These are phyloP conservation scores for Komagataella populi DNA, from an alignment of 805 yeast genomes.

Conservation along the genomic window DNA sequence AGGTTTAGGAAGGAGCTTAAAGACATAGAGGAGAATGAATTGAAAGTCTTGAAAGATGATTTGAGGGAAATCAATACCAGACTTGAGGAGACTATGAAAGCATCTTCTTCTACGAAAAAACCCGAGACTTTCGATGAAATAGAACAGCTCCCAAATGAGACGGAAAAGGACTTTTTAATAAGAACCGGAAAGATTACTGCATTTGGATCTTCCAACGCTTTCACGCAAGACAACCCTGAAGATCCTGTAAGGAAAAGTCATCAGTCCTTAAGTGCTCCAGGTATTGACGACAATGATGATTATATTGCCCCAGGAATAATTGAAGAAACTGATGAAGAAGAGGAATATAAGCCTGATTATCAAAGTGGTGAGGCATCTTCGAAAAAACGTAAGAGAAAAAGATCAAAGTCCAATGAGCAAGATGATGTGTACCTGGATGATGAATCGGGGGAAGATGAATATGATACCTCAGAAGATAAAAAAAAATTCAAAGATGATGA, in stretches of 20 bases:
- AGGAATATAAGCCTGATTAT: constrained; percentile 4
- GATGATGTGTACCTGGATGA: constrained; percentile 1
- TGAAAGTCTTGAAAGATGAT: constrained; percentile 44
- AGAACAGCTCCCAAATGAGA: constrained; percentile 53
- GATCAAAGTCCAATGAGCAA: neutral
- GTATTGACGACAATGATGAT: constrained; percentile 19
- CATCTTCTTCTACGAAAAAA: constrained; percentile 1
- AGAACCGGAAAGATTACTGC: constrained; percentile 93
- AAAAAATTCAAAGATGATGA: constrained; percentile 9
- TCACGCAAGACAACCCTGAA: constrained; percentile 27
- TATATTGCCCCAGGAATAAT: constrained; percentile 8
- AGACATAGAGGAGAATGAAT: constrained; percentile 32
- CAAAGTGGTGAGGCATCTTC: neutral
- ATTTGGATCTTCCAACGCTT: constrained; percentile 59
- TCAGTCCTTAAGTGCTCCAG: constrained; percentile 35
- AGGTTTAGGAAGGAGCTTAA: constrained; percentile 39
- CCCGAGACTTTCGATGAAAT: constrained; percentile 7
- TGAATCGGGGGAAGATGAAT: constrained; percentile 1
- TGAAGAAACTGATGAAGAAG: constrained; percentile 13
- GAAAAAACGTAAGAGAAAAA: neutral
- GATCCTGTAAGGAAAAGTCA: constrained; percentile 19
- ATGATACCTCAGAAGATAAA: neutral
- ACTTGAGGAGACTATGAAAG: constrained; percentile 15
- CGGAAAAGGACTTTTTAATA: constrained; percentile 66
- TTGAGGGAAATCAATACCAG: constrained; percentile 40